A percentile compares a stretch with the other conserved stretches of the same genome.
phyloP scores from a whole-genome alignment of 2,329 filamentous ascomycete genomes.

The Cladosporium sp. region DNA sequence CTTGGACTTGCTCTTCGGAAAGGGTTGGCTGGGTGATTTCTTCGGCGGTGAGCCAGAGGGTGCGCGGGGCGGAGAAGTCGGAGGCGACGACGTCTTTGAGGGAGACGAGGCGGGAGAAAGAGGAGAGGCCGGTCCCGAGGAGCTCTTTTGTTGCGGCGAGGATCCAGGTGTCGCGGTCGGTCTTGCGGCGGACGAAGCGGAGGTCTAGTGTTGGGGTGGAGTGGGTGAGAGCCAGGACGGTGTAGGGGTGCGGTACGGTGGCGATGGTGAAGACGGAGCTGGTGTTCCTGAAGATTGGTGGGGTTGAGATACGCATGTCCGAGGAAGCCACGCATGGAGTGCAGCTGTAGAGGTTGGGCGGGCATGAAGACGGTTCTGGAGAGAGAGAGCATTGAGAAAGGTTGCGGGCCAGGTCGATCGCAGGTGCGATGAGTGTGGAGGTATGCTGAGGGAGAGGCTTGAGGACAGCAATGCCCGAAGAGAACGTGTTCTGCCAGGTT shows the following conservation, averaged over 20 bases:
- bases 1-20: conserved; percentile 43
- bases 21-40: conserved; percentile 34
- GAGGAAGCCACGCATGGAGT: conserved; percentile 62
- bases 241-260: conserved; percentile 87
- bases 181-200: conserved; percentile 48
- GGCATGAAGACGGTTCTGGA: conserved; percentile 70
- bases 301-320: conserved; percentile 61
- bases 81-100: conserved; percentile 80
- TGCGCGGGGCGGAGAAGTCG: conserved; percentile 55
- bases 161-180: conserved; percentile 74
- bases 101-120: conserved; percentile 59
- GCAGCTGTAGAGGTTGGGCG: conserved; percentile 72
- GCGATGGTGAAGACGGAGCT: conserved; percentile 73
- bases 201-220: conserved; percentile 38
- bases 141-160: conserved; percentile 62
- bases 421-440: conserved; percentile 63
- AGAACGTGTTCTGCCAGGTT: conserved; percentile 75
- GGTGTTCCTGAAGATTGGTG: conserved; percentile 63
- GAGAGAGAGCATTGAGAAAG: conserved; percentile 69
- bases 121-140: conserved; percentile 57
- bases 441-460: conserved; percentile 74
- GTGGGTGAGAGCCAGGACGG: conserved; percentile 62
- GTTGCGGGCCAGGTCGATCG: conserved; percentile 65
- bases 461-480: conserved; percentile 69
- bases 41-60: conserved; percentile 78